Conservation (phyloP, 2,329 filamentous ascomycete species). For the Fusarium zealandicum region DNA sequence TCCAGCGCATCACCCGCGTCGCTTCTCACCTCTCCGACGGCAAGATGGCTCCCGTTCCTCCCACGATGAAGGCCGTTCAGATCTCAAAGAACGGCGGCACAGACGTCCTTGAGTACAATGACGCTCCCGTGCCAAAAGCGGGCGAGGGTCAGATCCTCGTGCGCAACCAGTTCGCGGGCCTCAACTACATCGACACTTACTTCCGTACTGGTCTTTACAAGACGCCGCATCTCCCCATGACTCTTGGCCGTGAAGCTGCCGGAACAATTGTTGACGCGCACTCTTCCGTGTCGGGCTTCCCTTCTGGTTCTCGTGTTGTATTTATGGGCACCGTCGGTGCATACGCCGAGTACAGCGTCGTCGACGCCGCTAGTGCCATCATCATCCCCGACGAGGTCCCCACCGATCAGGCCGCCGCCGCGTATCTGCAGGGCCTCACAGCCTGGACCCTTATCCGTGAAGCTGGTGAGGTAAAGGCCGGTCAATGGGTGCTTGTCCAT, state of each 20-base stretch:
- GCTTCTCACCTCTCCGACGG: constrained; percentile 17
- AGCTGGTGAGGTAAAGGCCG: constrained; percentile 75
- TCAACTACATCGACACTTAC: constrained; percentile 93
- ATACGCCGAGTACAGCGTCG: constrained; percentile 65
- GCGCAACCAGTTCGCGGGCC: constrained; percentile 78
- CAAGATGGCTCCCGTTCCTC: constrained; percentile 76
- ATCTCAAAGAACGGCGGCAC: constrained; percentile 70
- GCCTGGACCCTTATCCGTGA: constrained; percentile 82
- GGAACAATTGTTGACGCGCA: constrained; percentile 73
- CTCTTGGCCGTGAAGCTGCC: constrained; percentile 80
- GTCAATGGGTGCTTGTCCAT: constrained; percentile 84
- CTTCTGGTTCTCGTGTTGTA: constrained; percentile 73
- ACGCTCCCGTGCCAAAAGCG: constrained; percentile 71
- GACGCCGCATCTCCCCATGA: constrained; percentile 70
- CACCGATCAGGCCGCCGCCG: constrained; percentile 70
- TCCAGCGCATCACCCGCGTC: constrained; percentile 14
- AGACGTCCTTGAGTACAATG: constrained; percentile 75
- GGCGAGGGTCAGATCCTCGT: constrained; percentile 78
- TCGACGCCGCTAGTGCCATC: constrained; percentile 62
- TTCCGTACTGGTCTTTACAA: constrained; percentile 86
- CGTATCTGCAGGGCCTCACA: constrained; percentile 82
- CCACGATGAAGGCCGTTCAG: constrained; percentile 73
- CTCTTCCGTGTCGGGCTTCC: constrained; percentile 60
- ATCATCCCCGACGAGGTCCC: constrained; percentile 69
- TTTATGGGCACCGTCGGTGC: constrained; percentile 63